These are phyloP conservation scores for Casuarina equisetifolia DNA, from an alignment of 306 rosid species.

Conservation along the genomic window DNA sequence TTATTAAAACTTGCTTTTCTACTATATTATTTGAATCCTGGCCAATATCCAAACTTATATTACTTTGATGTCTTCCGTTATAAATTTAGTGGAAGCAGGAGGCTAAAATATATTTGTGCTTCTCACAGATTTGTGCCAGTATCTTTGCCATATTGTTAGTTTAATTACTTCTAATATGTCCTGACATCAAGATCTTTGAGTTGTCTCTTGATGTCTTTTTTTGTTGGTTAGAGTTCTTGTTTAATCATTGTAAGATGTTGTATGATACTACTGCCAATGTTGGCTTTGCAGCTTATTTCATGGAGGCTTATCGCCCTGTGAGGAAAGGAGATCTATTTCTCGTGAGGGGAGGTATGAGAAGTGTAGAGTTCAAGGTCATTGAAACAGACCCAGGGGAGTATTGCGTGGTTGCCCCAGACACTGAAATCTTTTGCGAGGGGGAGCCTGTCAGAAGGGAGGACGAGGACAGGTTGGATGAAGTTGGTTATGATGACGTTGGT, in stretches of 20 bases:
- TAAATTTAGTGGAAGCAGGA: not conserved
- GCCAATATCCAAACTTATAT: not conserved
- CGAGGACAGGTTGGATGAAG: constrained; percentile 60
- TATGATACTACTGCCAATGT: constrained; percentile 2
- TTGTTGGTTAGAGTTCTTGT: not conserved
- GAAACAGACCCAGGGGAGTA: constrained; percentile 67
- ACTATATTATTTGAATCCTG: not conserved
- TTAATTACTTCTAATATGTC: no score
- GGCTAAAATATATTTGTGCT: no score
- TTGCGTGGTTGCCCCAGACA: constrained; percentile 67
- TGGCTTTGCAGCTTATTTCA: constrained; percentile 54
- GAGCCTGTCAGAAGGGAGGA: constrained; percentile 68
- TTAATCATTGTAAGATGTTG: not conserved
- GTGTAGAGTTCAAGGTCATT: constrained; percentile 70
- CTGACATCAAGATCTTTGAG: not conserved
- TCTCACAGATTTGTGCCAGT: no score
- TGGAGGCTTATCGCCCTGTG: constrained; percentile 69
- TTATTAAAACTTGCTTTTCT: not conserved
- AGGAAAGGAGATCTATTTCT: constrained; percentile 69
- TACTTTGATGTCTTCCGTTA: not conserved
- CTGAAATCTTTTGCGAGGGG: constrained; percentile 65
- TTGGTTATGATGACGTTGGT: constrained; percentile 73
- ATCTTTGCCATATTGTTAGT: no score
- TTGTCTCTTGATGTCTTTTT: not conserved
- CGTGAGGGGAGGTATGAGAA: constrained; percentile 70